Evolutionary conservation across 148 eudicot species (phyloP).

Genomic region (Cornus controversa): DNA sequence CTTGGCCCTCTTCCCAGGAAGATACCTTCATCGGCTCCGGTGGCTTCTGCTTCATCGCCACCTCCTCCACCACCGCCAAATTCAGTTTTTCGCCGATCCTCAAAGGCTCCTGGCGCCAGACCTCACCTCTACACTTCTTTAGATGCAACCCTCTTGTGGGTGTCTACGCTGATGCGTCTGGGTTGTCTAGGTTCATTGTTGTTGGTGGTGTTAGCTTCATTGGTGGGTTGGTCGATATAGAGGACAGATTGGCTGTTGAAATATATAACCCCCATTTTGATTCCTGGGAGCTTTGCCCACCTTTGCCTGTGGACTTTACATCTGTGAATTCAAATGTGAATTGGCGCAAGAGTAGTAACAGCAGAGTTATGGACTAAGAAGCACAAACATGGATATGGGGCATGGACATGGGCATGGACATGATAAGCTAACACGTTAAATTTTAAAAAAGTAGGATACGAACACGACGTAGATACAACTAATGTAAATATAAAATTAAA

Average conservation of each 20-base stretch:
- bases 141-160: constrained; percentile 52
- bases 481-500: too few species aligned
- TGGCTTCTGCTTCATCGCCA: constrained; percentile 42
- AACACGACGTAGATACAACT: too few species aligned
- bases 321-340: constrained; percentile 38
- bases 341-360: too few species aligned
- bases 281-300: constrained; percentile 52
- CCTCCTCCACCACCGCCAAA: constrained; percentile 28
- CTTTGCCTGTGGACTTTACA: constrained; percentile 38
- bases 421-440: too few species aligned
- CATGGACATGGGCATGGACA: too few species aligned
- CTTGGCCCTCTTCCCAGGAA: constrained; percentile 24
- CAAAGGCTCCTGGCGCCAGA: constrained; percentile 25
- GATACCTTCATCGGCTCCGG: constrained; percentile 37
- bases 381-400: too few species aligned
- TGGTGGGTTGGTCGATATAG: constrained; percentile 51
- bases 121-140: constrained; percentile 35
- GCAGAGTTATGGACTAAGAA: too few species aligned
- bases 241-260: constrained; percentile 43
- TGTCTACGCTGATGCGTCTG: constrained; percentile 21
- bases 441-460: too few species aligned
- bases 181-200: constrained; percentile 31
- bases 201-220: constrained; percentile 49
- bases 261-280: constrained; percentile 34
- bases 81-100: constrained; percentile 42